Base-by-base conservation (phyloP, 345 rosid genomes). In the Euphorbia pulcherrima region DNA sequence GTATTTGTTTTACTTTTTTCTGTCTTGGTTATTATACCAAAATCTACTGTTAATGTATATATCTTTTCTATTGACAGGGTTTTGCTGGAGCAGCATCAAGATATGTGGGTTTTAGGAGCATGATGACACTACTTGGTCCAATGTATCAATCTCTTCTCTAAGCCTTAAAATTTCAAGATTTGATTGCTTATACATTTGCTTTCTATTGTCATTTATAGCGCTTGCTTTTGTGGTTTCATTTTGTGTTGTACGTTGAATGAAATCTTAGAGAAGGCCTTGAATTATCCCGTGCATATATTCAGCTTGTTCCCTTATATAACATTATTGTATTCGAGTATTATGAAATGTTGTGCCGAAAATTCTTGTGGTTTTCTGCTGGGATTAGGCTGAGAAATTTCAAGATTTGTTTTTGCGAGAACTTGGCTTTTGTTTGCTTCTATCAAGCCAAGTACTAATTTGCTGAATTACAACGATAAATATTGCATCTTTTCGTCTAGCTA, bases 41-140 rank as follows among this genome's bases (percentile, higher is more conserved):
- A 62, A 47, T 30, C 26, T 27, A 33, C 18, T 37, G 20, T 63
- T 50, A 14, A 55, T 14, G 51, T 7, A 53, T 9, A 24, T 41
- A 57, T 50, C 75, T 1, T 16, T 52, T 58, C 29, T 33, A 21
- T 74, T 65, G 69, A 68, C 88, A 93, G 97, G 98, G 97, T 47
- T 80, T 93, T 46, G 82, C 88, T 30, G 88, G 96, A 68, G 94
- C 97, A 74, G 87, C 96, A 64, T 84, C 96, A 62, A 87, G 86
- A 88, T 93, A 87, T 83, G 67, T 93, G 63, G 98, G 97, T 67
- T 81, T 93, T 61, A 88, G 79, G 83, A 85, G 92, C 82, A 77
- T 84, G 58, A 80, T 77, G 82, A 75, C 83, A n/a, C 74, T 93
- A 56, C 88, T 93, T 56, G 97, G 98, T 39, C 96, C 98, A 70